Base-by-base conservation (phyloP, 2,329 filamentous ascomycete species). In the Fusarium sp. region DNA sequence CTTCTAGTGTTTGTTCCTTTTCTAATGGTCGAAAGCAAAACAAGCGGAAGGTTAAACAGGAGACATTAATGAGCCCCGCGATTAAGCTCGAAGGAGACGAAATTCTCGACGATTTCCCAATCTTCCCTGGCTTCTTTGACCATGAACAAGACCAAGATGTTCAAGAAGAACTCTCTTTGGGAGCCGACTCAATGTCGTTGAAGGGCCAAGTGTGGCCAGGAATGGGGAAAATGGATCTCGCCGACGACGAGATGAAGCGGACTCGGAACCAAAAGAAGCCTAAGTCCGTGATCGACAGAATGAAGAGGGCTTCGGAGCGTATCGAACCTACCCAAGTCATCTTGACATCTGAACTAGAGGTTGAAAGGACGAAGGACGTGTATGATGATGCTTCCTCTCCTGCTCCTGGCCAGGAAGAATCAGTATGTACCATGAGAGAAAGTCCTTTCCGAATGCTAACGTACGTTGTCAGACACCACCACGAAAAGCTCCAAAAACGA, bases 171-270 rank as follows among this genome's bases (percentile, higher is more conserved):
- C 72, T 77, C 31, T 65, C 75, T 22, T 54, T 63, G 5, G 69
- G 65, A 36, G 63, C 73, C 36, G 83, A 84, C 35, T 80, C 79
- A 69, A 70, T 84, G 70, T 79, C 81, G 17, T 86, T 95, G 60
- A 95, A 95, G 80, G 93, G 93, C 5, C 84, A 91, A n/a, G 85
- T 90, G 52, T 94, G 91, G 87, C 91, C 92, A 6, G 93, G 93
- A 24, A 95, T 95, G 93, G 89, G 90, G 60, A 87, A 94, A n/a
- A 95, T 95, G 79, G 93, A 96, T 81, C 90, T 93, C 60, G 93
- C 93, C 9, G 93, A 91, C 9, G 88, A 90, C 22, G 89, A 92
- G 69, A 92, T 93, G 87, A 92, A 90, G 76, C 88, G 91, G 51
- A 93, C 90, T 83, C 87, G 93, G 58, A 95, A 95, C 79, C 93